Evolutionary conservation across 2,329 filamentous ascomycete species (phyloP).

Genomic region (Malbranchea zuffiana): DNA sequence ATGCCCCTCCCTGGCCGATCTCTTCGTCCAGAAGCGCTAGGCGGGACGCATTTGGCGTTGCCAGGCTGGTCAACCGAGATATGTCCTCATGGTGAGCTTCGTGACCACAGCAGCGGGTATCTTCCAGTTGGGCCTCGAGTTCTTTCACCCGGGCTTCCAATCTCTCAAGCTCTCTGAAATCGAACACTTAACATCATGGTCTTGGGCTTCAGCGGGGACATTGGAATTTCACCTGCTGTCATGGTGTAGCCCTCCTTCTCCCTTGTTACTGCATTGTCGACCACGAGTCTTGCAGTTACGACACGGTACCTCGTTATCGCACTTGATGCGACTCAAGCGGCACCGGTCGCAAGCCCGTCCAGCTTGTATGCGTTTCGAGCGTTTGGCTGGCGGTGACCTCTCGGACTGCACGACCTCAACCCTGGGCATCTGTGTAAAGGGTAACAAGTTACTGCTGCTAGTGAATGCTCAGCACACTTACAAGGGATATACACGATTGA

Average conservation of each 20-base stretch:
- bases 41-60: background rate
- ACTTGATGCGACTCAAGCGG: conserved; percentile 21
- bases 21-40: conserved; percentile 12
- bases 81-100: too few relatives aligned
- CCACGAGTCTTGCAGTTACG: conserved; percentile 18
- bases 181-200: too few relatives aligned
- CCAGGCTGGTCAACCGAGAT: background rate
- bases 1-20: too few relatives aligned
- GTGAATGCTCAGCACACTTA: too few relatives aligned
- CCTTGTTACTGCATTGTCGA: conserved; percentile 17
- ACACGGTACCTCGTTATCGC: conserved; percentile 20
- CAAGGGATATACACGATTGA: too few relatives aligned
- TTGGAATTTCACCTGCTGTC: too few relatives aligned
- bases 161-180: conserved; percentile 20
- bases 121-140: conserved; percentile 24
- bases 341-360: conserved; percentile 22
- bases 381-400: too few relatives aligned
- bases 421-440: too few relatives aligned
- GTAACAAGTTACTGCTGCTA: too few relatives aligned
- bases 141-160: conserved; percentile 26
- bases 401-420: too few relatives aligned
- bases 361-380: conserved; percentile 17
- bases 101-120: background rate
- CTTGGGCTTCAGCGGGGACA: too few relatives aligned
- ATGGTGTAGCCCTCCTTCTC: conserved; percentile 5